Base-by-base conservation (phyloP, 2,329 filamentous ascomycete genomes). In the Stagonosporopsis cucurbitacearum region DNA sequence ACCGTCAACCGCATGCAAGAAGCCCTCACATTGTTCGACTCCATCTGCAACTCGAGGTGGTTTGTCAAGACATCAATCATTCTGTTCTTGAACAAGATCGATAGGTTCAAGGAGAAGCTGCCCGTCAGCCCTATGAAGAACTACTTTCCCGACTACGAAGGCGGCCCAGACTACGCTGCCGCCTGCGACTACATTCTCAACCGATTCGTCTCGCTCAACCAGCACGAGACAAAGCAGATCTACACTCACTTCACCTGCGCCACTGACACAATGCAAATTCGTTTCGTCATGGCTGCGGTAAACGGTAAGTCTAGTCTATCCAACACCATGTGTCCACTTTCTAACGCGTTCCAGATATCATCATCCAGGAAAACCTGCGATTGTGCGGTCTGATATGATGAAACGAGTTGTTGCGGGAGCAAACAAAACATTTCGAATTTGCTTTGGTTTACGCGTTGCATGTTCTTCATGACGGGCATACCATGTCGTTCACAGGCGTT, bases 181-280 rank as follows among this genome's bases (percentile, higher is more conserved):
- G 95, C 95, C 33, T 99, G 95, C 81, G 94, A 99, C 78, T 99
- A 99, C 81, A 98, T 99, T 72, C 86, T 99, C 60, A 98, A 98
- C 85, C 88, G 95, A 75, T 99, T 99, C 79, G 95, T 98, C 71
- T 95, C 91, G 75, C 83, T 99, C 75, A 99, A 99, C 82, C 95
- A 98, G 80, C 94, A 97, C 77, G 95, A 98, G 82, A 96, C 92
- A 51, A 99, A 99, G 84, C 95, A 99, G 79, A 98, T 99, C 77
- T 99, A 99, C 84, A 99, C 95, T 57, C 95, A 98, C 80, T 99
- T 99, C 81, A 99, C 95, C 46, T 98, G 95, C 77, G 95, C 95
- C 59, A 99, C 95, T 44, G 95, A 99, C 76, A 99, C 95, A 28
- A 97, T 95, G 72, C 95, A 99, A 79, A 99, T 99, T 71, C 89